phyloP scores from a whole-genome alignment of 2,329 filamentous ascomycete genomes.

The Neopestalotiopsis sp. region DNA sequence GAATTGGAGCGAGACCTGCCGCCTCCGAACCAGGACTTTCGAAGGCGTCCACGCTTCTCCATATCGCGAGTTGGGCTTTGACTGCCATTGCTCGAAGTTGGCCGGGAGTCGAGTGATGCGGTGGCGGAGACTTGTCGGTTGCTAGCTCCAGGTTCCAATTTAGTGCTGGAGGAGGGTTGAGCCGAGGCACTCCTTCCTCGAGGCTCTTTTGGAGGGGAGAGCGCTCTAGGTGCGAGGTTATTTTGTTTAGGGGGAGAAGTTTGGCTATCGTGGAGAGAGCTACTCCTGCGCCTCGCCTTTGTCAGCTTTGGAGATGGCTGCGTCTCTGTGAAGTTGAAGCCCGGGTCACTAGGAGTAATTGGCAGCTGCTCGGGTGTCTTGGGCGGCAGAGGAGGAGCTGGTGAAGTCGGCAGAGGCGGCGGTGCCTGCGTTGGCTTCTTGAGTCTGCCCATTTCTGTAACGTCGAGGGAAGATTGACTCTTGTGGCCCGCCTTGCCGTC shows the following conservation, averaged over 20 bases:
- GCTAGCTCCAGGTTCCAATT: constrained; percentile 30
- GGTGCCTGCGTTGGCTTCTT: constrained; percentile 16
- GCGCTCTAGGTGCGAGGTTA: constrained; percentile 23
- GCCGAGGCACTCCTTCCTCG: constrained; percentile 55
- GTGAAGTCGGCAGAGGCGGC: constrained; percentile 23
- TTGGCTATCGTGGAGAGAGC: constrained; percentile 28
- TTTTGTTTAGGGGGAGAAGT: constrained; percentile 23
- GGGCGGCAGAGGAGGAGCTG: constrained; percentile 14
- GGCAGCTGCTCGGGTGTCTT: constrained; percentile 12
- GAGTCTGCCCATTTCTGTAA: constrained; percentile 14
- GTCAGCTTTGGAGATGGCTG: constrained; percentile 31
- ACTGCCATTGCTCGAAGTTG: constrained; percentile 43
- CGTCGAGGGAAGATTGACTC: constrained; percentile 23
- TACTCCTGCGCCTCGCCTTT: constrained; percentile 33
- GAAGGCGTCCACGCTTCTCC: constrained; percentile 47
- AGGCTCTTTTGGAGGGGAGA: constrained; percentile 35
- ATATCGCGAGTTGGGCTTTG: constrained; percentile 46
- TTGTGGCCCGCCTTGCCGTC: constrained; percentile 18
- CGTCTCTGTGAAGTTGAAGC: constrained; percentile 31
- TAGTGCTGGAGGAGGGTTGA: constrained; percentile 43
- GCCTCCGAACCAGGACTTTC: constrained; percentile 60
- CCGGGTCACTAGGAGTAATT: constrained; percentile 23
- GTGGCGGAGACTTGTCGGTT: constrained; percentile 38
- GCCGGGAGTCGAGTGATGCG: constrained; percentile 31
- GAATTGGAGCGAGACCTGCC: constrained; percentile 58